Evolutionary conservation across 169 alveolate genomes (phyloP), one percentile per base, ranked within the genome.

Genomic region (Plasmodium adleri): DNA sequence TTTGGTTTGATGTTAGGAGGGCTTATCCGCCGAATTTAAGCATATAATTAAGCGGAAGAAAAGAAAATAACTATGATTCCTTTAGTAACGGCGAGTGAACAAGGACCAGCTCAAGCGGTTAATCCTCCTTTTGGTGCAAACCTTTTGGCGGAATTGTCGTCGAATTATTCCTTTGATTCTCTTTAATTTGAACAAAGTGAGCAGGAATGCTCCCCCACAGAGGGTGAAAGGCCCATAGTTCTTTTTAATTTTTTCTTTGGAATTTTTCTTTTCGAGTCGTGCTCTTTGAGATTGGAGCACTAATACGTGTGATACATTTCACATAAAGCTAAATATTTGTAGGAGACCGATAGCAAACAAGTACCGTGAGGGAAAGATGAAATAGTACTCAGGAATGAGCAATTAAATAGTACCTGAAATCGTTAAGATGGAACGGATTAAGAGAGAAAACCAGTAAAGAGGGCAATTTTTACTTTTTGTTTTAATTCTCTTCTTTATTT

Each of bases 281-380:
- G 93, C 75, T 73, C 92, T 78, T 74, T 88, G 96, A 96, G 88
- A 95, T 92, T 95, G 96, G 96, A 94, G 96, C 96, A 94, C 95
- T 88, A 95, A 95, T 59, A 43, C n/a, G 56, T 63, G 96, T 96
- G 68, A 70, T 64, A 58, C 26, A 93, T 93, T 95, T 93, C 96
- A 94, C 94, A 95, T 95, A 94, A 94, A 95, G 97, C 98, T 94
- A 94, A 93, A 93, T 93, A 96, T 91, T 22, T 93, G 93, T 93
- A 95, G 95, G 97, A 96, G 96, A 95, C 97, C 97, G 97, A 95
- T 95, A 95, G 98, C 97, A 96, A 90, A 95, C 97, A 96, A 96
- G 97, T 95, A 96, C 98, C 95, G 97, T 95, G 96, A 96, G 95
- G 97, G 98, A 96, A 96, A 95, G 97, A 95, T 95, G 98, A 96